Evolutionary conservation across 768 basidiomycete species (phyloP).

Genomic region (Lactarius deliciosus): DNA sequence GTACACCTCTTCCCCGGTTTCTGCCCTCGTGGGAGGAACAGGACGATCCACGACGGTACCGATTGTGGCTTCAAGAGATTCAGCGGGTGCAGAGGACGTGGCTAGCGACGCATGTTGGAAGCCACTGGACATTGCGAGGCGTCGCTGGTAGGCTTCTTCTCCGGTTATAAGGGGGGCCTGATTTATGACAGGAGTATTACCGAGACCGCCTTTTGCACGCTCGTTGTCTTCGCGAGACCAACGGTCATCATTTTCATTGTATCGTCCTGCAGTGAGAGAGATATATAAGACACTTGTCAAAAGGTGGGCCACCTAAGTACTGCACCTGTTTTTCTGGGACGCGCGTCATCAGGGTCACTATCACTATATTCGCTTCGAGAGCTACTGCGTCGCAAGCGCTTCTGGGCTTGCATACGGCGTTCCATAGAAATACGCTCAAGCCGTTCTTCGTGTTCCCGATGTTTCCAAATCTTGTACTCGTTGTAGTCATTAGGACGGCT

Average conservation of each 20-base stretch:
- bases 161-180: slow-evolving; percentile 53
- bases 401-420: slow-evolving; percentile 54
- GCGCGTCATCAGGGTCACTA: slow-evolving; percentile 62
- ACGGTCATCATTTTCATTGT: slow-evolving; percentile 48
- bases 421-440: slow-evolving; percentile 50
- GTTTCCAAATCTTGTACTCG: slow-evolving; percentile 81
- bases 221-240: slow-evolving; percentile 54
- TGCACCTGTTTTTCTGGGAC: slow-evolving; percentile 67
- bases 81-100: background rate
- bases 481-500: slow-evolving; percentile 85
- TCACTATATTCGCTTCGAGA: slow-evolving; percentile 66
- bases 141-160: slow-evolving; percentile 78
- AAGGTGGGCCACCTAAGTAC: background rate
- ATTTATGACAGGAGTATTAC: slow-evolving; percentile 24
- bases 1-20: slow-evolving; percentile 24
- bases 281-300: slow-evolving; percentile 22
- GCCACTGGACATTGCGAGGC: slow-evolving; percentile 63
- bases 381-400: slow-evolving; percentile 45
- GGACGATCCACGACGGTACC: background rate
- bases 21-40: slow-evolving; percentile 2
- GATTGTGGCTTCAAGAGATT: background rate
- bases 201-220: slow-evolving; percentile 39
- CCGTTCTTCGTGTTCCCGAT: slow-evolving; percentile 70
- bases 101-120: slow-evolving; percentile 24
- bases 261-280: slow-evolving; percentile 37